Evolutionary conservation across 805 yeast genomes (phyloP).

Genomic region (Alloascoidea hylecoeti): DNA sequence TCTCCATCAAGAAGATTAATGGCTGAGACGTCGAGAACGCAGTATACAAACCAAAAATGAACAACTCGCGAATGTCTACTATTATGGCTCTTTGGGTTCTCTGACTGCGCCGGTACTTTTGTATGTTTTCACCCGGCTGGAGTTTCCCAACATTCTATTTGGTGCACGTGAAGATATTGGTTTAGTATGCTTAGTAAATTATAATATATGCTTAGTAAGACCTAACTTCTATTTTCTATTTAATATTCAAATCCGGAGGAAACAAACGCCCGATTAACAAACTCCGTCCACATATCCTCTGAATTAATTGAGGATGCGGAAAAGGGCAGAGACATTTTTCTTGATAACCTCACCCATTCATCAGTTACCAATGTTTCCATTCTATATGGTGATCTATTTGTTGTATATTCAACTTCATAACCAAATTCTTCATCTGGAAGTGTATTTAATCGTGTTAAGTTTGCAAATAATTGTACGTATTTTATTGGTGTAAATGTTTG

Average conservation of each 20-base stretch:
- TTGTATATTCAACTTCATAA: constrained; percentile 53
- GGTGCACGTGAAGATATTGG: too few species aligned
- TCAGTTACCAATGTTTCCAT: constrained; percentile 41
- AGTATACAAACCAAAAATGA: too few species aligned
- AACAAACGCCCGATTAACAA: constrained; percentile 2
- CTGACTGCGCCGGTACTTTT: too few species aligned
- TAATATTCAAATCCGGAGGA: neutral
- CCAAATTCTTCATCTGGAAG: constrained; percentile 30
- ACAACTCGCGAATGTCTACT: too few species aligned
- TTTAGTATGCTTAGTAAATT: too few species aligned
- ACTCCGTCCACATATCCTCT: constrained; percentile 1
- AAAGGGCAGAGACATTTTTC: constrained; percentile 37
- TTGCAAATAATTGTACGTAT: constrained; percentile 57
- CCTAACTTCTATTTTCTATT: too few species aligned
- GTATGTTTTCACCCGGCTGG: too few species aligned
- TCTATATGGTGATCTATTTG: constrained; percentile 38
- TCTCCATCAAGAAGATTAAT: constrained; percentile 4
- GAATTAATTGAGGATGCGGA: constrained; percentile 13
- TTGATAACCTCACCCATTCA: constrained; percentile 46
- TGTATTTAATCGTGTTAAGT: constrained; percentile 31
- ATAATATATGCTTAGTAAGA: too few species aligned
- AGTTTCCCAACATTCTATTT: too few species aligned
- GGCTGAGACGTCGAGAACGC: too few species aligned
- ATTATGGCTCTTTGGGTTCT: too few species aligned
- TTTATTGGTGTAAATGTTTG: constrained; percentile 59